phyloP scores from a whole-genome alignment of 768 basidiomycete genomes.

The Boletus huronensis region DNA sequence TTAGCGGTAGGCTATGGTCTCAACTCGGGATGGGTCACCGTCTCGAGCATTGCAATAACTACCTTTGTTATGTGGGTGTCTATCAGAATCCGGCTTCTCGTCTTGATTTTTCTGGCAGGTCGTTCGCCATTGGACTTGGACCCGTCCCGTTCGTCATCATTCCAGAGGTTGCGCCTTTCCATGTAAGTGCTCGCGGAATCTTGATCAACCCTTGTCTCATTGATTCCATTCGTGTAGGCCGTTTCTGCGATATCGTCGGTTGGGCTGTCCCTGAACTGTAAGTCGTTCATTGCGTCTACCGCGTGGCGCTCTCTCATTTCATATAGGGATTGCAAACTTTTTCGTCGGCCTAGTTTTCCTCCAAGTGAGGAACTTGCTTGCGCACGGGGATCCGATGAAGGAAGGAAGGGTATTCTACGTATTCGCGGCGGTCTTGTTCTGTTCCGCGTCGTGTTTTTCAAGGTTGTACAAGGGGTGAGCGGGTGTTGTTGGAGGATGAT shows the following conservation, averaged over 20 bases:
- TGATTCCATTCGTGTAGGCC: conserved; percentile 41
- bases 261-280: conserved; percentile 70
- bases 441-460: conserved; percentile 21
- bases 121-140: conserved; percentile 87
- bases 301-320: conserved; percentile 1
- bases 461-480: conserved; percentile 26
- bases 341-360: conserved; percentile 81
- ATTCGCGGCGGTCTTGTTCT: conserved; percentile 58
- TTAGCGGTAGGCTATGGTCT: conserved; percentile 68
- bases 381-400: conserved; percentile 53
- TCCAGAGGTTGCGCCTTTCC: conserved; percentile 79
- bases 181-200: conserved; percentile 47
- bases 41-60: conserved; percentile 73
- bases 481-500: background rate
- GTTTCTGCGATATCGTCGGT: conserved; percentile 79
- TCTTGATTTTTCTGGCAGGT: conserved; percentile 40
- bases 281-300: conserved; percentile 20
- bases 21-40: conserved; percentile 50
- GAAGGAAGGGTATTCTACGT: conserved; percentile 90
- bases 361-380: conserved; percentile 73
- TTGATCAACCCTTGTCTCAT: background rate
- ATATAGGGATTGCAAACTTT: conserved; percentile 80
- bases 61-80: conserved; percentile 72
- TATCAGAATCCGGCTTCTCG: background rate
- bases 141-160: conserved; percentile 93